These are phyloP conservation scores for Manihot esculenta DNA, from an alignment of 441 rosid species.

Conservation along the genomic window DNA sequence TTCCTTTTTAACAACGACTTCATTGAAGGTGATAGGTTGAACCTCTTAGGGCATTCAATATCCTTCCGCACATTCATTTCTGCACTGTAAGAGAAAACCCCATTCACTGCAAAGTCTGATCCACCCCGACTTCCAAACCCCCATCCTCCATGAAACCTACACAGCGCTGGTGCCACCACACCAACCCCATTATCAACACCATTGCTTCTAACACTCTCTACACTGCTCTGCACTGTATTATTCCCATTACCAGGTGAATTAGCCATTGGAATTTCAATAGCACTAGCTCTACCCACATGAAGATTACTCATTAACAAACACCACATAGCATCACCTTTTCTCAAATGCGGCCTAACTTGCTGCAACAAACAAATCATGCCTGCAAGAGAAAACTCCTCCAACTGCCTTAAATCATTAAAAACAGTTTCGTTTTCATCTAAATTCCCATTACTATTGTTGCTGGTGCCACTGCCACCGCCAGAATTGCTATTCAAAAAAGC, in stretches of 20 bases:
- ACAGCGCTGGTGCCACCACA: constrained; percentile 54
- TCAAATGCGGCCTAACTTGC: constrained; percentile 75
- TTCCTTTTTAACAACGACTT: constrained; percentile 80
- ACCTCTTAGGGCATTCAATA: constrained; percentile 77
- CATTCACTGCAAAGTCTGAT: constrained; percentile 51
- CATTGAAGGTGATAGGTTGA: constrained; percentile 84
- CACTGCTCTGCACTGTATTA: constrained; percentile 28
- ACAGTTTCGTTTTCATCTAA: constrained; percentile 52
- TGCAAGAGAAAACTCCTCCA: constrained; percentile 75
- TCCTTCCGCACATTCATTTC: constrained; percentile 61
- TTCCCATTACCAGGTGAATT: constrained; percentile 35
- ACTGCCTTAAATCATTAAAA: constrained; percentile 70
- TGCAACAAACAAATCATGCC: constrained; percentile 87
- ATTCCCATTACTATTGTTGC: constrained; percentile 30
- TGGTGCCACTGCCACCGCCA: constrained; percentile 18
- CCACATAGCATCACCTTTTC: constrained; percentile 97
- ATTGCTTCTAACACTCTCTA: constrained; percentile 40
- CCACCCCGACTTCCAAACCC: constrained; percentile 68
- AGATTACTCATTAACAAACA: constrained; percentile 92
- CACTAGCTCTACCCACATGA: constrained; percentile 77
- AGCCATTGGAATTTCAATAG: constrained; percentile 54
- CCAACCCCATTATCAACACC: constrained; percentile 41
- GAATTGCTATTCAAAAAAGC: constrained; percentile 58
- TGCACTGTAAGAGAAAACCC: constrained; percentile 41
- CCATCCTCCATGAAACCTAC: constrained; percentile 88